These are phyloP conservation scores for Agrostemma githago DNA, from an alignment of 148 eudicot genomes.

Conservation along the genomic window DNA sequence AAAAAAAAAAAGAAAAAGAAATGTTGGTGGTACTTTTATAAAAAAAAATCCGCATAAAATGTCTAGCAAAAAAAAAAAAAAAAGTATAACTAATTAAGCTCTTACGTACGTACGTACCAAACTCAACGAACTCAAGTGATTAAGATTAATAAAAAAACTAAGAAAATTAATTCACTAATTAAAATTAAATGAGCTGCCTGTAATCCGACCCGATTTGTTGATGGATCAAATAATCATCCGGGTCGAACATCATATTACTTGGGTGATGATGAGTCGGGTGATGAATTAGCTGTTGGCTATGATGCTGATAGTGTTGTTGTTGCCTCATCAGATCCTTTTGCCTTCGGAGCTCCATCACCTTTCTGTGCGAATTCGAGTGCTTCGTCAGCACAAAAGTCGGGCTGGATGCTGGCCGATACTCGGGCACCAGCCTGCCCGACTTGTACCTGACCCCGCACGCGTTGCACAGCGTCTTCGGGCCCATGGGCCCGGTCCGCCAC, in stretches of 20 bases:
- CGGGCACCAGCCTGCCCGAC: constrained; percentile 85
- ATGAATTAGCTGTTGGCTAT: constrained; percentile 34
- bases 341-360: constrained; percentile 75
- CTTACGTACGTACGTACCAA: neutral
- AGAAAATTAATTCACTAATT: neutral
- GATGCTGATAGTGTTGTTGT: constrained; percentile 23
- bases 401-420: constrained; percentile 88
- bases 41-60: neutral
- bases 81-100: constrained; percentile 9
- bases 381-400: constrained; percentile 66
- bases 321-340: constrained; percentile 62
- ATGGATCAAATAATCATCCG: constrained; percentile 79
- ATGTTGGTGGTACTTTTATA: neutral
- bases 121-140: neutral
- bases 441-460: constrained; percentile 89
- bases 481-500: constrained; percentile 91
- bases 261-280: constrained; percentile 21
- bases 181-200: constrained; percentile 48
- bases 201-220: constrained; percentile 71
- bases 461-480: constrained; percentile 86
- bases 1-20: too few species aligned
- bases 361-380: constrained; percentile 88
- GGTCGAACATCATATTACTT: constrained; percentile 42
- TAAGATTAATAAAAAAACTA: constrained; percentile 11
- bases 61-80: neutral